phyloP scores from a whole-genome alignment of 2,329 filamentous ascomycete species.

The Aspergillus sp. region DNA sequence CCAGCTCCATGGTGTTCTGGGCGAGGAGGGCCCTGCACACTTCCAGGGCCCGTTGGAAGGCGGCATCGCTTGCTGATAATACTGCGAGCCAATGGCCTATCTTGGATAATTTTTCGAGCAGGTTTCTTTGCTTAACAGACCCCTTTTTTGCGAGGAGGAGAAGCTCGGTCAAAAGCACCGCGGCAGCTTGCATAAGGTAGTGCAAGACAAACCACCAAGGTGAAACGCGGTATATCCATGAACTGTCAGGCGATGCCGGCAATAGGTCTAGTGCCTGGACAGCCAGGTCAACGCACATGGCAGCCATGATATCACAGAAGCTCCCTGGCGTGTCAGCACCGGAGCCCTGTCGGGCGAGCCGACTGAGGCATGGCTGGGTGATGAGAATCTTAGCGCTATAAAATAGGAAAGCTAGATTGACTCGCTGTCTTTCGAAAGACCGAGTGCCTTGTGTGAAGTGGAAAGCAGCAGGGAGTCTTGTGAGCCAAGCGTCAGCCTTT shows the following conservation, averaged over 20 bases:
- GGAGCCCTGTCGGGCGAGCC: slow-evolving; percentile 28
- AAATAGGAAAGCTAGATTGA: slow-evolving; percentile 39
- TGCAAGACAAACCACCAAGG: slow-evolving; percentile 44
- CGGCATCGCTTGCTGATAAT: slow-evolving; percentile 32
- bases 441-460: slow-evolving; percentile 28
- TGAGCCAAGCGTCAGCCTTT: slow-evolving; percentile 38
- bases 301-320: slow-evolving; percentile 33
- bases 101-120: slow-evolving; percentile 32
- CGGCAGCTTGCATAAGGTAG: slow-evolving; percentile 39
- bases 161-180: slow-evolving; percentile 36
- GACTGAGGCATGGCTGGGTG: slow-evolving; percentile 43
- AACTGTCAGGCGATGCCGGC: slow-evolving; percentile 30
- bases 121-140: slow-evolving; percentile 23
- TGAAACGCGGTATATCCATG: slow-evolving; percentile 28
- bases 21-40: slow-evolving; percentile 27
- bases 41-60: slow-evolving; percentile 33
- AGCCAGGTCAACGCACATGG: slow-evolving; percentile 36
- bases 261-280: slow-evolving; percentile 34
- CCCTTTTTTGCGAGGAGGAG: slow-evolving; percentile 31
- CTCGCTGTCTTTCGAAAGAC: slow-evolving; percentile 30
- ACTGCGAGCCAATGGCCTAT: slow-evolving; percentile 34
- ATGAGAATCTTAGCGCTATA: slow-evolving; percentile 44
- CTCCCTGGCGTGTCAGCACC: slow-evolving; percentile 22
- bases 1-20: slow-evolving; percentile 17
- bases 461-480: slow-evolving; percentile 36